Evolutionary conservation across 2,329 filamentous ascomycete genomes (phyloP).

Genomic region (Didymella sp.): DNA sequence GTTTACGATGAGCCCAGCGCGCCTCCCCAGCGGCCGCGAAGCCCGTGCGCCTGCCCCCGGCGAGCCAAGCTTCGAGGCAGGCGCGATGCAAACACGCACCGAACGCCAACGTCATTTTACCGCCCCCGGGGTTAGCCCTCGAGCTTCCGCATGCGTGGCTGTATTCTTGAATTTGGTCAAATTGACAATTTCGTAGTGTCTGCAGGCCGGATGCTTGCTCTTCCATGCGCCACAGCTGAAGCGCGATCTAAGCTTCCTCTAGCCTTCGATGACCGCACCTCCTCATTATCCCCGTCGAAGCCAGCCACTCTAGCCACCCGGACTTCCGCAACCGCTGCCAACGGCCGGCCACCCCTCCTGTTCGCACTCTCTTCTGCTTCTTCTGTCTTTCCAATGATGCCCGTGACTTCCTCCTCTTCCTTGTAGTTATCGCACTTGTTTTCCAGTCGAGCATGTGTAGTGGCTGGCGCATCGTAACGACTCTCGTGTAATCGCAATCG

Average conservation of each 20-base stretch:
- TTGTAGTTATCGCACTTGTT: not conserved
- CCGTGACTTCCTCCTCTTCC: not conserved
- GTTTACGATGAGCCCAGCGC: not conserved
- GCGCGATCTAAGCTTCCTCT: conserved; percentile 5
- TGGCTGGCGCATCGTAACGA: conserved; percentile 7
- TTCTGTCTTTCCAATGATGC: not conserved
- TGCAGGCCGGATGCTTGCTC: not conserved
- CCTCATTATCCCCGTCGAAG: not conserved
- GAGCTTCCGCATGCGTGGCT: not conserved
- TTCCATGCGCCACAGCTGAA: conserved; percentile 2
- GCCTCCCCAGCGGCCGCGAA: conserved; percentile 1
- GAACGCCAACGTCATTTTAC: conserved; percentile 2
- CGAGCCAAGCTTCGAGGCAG: conserved; percentile 5
- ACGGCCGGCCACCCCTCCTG: conserved; percentile 7
- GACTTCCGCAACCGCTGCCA: conserved; percentile 8
- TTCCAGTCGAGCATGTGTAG: conserved; percentile 27
- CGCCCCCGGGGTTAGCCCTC: not conserved
- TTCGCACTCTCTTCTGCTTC: not conserved
- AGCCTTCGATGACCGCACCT: not conserved
- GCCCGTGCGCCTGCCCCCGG: not conserved
- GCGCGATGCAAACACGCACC: not conserved
- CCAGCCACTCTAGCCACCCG: conserved; percentile 19
- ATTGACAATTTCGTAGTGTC: not conserved
- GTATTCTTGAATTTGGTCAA: not conserved
- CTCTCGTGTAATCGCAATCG: conserved; percentile 20